A percentile compares a stretch with the other conserved stretches of the same genome.
Evolutionary conservation across 306 rosid genomes (phyloP).

Genomic region (Citrullus amarus): DNA sequence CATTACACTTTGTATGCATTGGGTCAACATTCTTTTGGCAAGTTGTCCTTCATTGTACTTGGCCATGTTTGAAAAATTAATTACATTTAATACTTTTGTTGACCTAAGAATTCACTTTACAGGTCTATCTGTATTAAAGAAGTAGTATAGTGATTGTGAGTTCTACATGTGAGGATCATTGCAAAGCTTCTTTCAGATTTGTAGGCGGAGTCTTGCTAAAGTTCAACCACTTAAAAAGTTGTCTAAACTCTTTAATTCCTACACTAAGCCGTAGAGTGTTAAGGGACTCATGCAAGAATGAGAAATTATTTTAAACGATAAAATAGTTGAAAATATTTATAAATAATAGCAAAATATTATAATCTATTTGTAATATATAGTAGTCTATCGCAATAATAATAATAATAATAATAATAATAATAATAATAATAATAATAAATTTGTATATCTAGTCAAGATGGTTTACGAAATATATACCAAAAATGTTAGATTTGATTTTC

Average conservation of each 20-base stretch:
- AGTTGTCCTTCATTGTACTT: neutral
- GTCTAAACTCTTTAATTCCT: neutral
- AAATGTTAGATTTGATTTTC: no score
- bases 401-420: no score
- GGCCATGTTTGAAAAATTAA: neutral
- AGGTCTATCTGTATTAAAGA: neutral
- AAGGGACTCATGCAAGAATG: no score
- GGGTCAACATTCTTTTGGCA: neutral
- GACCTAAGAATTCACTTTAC: neutral
- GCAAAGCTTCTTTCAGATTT: neutral
- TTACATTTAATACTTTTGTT: neutral
- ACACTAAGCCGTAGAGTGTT: no score
- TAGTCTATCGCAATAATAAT: no score
- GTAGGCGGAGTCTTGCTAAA: neutral
- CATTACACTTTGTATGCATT: neutral
- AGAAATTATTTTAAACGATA: no score
- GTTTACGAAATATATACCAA: no score
- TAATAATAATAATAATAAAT: no score
- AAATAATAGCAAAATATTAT: no score
- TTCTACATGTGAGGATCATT: neutral
- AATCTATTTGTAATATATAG: no score
- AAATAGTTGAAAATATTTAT: no score
- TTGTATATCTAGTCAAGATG: no score
- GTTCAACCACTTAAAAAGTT: neutral
- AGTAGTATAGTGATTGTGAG: neutral